Base-by-base conservation (phyloP, 768 basidiomycete genomes). In the Pulveroboletus sp. region DNA sequence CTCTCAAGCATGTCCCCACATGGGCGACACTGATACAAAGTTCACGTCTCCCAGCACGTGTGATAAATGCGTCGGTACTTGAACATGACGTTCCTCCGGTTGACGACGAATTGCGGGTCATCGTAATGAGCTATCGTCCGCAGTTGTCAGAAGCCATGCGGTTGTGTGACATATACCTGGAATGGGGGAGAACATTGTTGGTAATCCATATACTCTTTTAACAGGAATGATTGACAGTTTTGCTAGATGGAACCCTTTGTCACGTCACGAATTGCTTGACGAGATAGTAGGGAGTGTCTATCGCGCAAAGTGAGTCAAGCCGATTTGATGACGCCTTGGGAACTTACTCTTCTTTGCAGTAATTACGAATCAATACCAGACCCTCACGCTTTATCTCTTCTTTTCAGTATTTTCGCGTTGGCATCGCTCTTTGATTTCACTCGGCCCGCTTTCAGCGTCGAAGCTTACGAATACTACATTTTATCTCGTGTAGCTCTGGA, bases 391-490 rank as follows among this genome's bases (percentile, higher is more conserved):
- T 68, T 87, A 14, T 73, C 85, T 0, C 72, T 89, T 23, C 71
- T 90, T 17, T 86, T 83, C 60, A 75, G 77, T 36, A 63, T 88
- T 12, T 81, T 90, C 52, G 79, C 85, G 6, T 72, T 90, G 21
- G 86, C 78, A 0, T 67, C 75, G 1, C 69, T 87, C n/a, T 81
- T 86, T 53, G 83, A 86, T 58, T 71, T 74, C 6, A 59, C 68
- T 40, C 61, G 65, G 7, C 73, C 74, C 2, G 69, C 80, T 33
- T 78, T 76, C 55, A 71, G 76, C 6, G 59, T 75, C 13, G 76
- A 81, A 45, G 77, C 85, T 8, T 72, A 80, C 33, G 81, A 84
- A 43, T 89, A 81, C 57, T 82, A 81, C 55, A 67, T 80, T 41
- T 66, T 89, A 7, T 72, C 85, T 3, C 75, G 79, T 2, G 74